Base-by-base conservation (phyloP, 345 rosid species). In the Gossypium longicalyx region DNA sequence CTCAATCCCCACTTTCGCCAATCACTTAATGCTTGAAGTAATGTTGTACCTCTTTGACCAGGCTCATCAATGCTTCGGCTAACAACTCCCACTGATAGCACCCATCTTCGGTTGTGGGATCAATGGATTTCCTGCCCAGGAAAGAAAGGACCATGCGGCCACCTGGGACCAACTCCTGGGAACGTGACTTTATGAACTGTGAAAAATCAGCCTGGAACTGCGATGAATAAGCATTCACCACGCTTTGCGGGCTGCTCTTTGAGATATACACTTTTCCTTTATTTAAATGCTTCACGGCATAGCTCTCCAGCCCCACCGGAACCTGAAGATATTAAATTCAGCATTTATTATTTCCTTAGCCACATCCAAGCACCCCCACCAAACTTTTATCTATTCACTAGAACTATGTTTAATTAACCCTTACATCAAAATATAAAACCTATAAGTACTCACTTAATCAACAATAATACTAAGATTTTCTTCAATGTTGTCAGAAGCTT, bases 131-230 rank as follows among this genome's bases (percentile, higher is more conserved):
- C 82, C 97, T 81, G 19, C 95, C 93, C 58, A 89, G 45, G 66
- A 89, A 84, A 0, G 91, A 87, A 54, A 93, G 78, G 17, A 89
- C 81, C 92, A 89, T 89, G 58, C 92, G 82, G 17, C 98, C 97
- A 17, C 95, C 91, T 4, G 76, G 66, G 60, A 87, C 85, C 67
- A 89, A 25, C 74, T 93, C 98, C 11, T 77, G 80, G 0, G 97
- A 85, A 22, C 94, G 81, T 1, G 89, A 84, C 43, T 72, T 74
- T 25, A 93, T 80, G 77, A 91, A 91, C 48, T 23, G 0, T 2
- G 81, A 82, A 49, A 93, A 91, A 63, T 93, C 95, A 6, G 57
- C 69, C 60, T 83, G 87, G 75, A 89, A 91, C 49, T 91, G 98
- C 45, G 48, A 27, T 4, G 82, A 76, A 59, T 93, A 93, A 0